Evolutionary conservation across 345 rosid species (phyloP).

Genomic region (Eutrema yunnanense): DNA sequence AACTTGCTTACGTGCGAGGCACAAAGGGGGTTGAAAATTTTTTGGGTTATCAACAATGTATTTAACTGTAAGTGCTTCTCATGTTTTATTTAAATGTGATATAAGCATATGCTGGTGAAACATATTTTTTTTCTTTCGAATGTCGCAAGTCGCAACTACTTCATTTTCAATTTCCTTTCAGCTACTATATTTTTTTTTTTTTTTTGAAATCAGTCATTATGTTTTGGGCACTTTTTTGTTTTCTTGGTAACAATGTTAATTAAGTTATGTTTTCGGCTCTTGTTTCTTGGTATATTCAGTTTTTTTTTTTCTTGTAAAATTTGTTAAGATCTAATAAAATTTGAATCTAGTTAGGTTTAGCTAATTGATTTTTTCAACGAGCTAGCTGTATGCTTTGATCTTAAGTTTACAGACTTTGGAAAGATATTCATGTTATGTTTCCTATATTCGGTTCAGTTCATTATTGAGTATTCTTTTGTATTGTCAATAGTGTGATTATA

Average conservation of each 20-base stretch:
- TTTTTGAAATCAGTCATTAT: no score
- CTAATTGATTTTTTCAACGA: not conserved
- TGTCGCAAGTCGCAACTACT: not conserved
- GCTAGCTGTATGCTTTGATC: not conserved
- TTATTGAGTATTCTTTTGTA: no score
- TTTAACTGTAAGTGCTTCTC: conserved; percentile 29
- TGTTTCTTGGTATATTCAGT: no score
- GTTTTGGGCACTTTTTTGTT: no score
- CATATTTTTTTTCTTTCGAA: not conserved
- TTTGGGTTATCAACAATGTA: not conserved
- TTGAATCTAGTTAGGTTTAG: not conserved
- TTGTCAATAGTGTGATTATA: not conserved
- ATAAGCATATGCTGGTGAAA: conserved; percentile 7
- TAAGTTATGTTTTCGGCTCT: no score
- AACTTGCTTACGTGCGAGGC: conserved; percentile 25
- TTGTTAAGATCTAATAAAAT: no score
- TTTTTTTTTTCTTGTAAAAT: no score
- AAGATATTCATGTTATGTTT: not conserved
- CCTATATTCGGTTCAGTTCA: not conserved
- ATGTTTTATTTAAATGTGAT: not conserved
- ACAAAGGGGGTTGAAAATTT: not conserved
- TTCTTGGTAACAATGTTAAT: no score
- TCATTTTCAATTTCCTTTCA: no score
- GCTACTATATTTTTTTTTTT: no score
- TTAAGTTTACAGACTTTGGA: not conserved